Evolutionary conservation across 2,329 filamentous ascomycete genomes (phyloP).

Genomic region (Penicillium frequentans): DNA sequence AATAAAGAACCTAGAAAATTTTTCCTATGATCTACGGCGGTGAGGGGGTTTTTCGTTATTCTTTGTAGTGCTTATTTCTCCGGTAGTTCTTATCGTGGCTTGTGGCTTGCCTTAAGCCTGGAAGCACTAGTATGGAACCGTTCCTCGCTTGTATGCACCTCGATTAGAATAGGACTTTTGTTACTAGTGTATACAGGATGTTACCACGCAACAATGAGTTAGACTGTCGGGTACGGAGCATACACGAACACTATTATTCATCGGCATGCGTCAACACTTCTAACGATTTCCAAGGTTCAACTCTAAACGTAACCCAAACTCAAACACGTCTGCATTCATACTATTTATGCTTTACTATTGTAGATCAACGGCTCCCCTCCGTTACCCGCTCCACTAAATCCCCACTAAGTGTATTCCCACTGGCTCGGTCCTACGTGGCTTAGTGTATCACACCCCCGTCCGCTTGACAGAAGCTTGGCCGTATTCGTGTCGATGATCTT

Average conservation of each 20-base stretch:
- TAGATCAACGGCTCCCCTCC: background rate
- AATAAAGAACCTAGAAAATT: background rate
- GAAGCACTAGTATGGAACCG: background rate
- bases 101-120: background rate
- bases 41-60: background rate
- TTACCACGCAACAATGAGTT: background rate
- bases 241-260: background rate
- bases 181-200: background rate
- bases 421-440: background rate
- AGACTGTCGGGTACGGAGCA: too few relatives aligned
- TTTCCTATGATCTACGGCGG: background rate
- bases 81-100: background rate
- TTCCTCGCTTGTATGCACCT: background rate
- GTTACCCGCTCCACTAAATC: background rate
- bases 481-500: background rate
- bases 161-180: background rate
- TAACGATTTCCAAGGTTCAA: background rate
- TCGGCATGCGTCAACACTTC: background rate
- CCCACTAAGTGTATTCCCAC: background rate
- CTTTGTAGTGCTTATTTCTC: background rate
- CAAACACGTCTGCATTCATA: background rate
- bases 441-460: background rate
- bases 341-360: background rate
- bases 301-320: background rate
- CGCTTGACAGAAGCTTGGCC: background rate